These are phyloP conservation scores for Leccinellum albellum DNA, from an alignment of 768 basidiomycete genomes.

Conservation along the genomic window DNA sequence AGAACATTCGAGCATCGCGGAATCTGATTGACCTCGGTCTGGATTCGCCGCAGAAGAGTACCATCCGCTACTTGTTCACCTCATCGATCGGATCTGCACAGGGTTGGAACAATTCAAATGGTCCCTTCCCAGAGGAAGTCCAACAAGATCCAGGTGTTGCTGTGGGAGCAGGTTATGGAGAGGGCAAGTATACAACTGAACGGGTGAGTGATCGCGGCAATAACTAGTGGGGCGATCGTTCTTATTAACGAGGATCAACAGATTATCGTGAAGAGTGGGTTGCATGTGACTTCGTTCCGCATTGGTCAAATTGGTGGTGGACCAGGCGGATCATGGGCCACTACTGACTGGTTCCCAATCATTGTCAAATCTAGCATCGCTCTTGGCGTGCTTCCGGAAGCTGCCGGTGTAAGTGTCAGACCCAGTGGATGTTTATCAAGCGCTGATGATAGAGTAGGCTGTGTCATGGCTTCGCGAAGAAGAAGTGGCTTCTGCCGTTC, in stretches of 20 bases:
- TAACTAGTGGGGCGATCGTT: not conserved
- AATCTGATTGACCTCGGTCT: constrained; percentile 33
- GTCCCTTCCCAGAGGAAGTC: constrained; percentile 35
- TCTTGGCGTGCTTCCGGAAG: constrained; percentile 27
- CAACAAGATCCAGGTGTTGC: constrained; percentile 32
- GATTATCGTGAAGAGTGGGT: constrained; percentile 37
- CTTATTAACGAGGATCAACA: constrained; percentile 4
- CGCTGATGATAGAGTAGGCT: constrained; percentile 18
- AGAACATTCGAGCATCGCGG: constrained; percentile 37
- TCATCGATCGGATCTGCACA: constrained; percentile 38
- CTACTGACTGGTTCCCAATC: constrained; percentile 46
- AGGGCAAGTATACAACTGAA: constrained; percentile 44
- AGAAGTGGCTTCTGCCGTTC: constrained; percentile 32
- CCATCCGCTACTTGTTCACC: constrained; percentile 37
- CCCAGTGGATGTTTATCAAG: not conserved
- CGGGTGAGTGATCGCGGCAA: constrained; percentile 20
- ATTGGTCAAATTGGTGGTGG: constrained; percentile 47
- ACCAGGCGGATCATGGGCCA: constrained; percentile 39
- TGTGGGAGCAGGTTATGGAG: constrained; percentile 42
- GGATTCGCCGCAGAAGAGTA: constrained; percentile 23
- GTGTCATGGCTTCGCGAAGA: constrained; percentile 45
- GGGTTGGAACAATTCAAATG: constrained; percentile 26
- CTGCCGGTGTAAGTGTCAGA: constrained; percentile 31
- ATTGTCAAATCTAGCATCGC: constrained; percentile 35
- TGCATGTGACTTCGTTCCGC: constrained; percentile 37